A percentile compares a stretch with the other conserved stretches of the same genome.
These are phyloP conservation scores for Ganoderma resinaceum DNA, from an alignment of 1,284 basidiomycete genomes.

Conservation along the genomic window DNA sequence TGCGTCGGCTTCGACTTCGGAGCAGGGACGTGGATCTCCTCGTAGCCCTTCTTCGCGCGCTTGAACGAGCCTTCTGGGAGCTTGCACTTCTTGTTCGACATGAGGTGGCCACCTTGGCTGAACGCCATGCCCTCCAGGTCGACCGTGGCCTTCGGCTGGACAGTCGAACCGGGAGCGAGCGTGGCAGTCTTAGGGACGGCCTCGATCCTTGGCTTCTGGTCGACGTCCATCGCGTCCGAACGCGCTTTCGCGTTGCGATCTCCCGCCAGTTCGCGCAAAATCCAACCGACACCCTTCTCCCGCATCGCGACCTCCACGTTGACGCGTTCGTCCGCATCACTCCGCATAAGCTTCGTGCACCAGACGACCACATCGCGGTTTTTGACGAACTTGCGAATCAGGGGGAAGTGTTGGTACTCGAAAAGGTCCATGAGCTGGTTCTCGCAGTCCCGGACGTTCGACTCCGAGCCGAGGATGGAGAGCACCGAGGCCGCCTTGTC, in stretches of 20 bases:
- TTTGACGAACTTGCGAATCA: conserved; percentile 92
- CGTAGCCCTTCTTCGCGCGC: conserved; percentile 95
- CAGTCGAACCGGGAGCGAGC: conserved; percentile 86
- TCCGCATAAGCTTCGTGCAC: conserved; percentile 96
- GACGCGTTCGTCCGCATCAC: conserved; percentile 89
- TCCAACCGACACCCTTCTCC: conserved; percentile 97
- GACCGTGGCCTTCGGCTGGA: conserved; percentile 86
- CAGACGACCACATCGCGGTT: conserved; percentile 97
- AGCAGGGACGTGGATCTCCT: conserved; percentile 97
- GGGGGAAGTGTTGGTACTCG: conserved; percentile 92
- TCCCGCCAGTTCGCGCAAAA: conserved; percentile 87
- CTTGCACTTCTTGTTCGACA: conserved; percentile 99
- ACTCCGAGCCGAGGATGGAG: conserved; percentile 89
- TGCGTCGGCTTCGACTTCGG: conserved; percentile 81
- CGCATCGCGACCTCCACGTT: conserved; percentile 99
- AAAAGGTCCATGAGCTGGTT: conserved; percentile 98
- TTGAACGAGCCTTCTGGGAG: conserved; percentile 99
- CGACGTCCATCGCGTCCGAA: conserved; percentile 82
- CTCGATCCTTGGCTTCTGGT: conserved; percentile 55
- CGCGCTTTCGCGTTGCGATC: conserved; percentile 68
- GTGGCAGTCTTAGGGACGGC: conserved; percentile 87
- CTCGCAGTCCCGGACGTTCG: conserved; percentile 92
- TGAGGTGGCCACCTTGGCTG: conserved; percentile 94
- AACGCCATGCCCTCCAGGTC: conserved; percentile 97
- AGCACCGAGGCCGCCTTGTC: conserved; percentile 91